These are phyloP conservation scores for Ustilago trichophora DNA, from an alignment of 1,284 basidiomycete genomes.

Conservation along the genomic window DNA sequence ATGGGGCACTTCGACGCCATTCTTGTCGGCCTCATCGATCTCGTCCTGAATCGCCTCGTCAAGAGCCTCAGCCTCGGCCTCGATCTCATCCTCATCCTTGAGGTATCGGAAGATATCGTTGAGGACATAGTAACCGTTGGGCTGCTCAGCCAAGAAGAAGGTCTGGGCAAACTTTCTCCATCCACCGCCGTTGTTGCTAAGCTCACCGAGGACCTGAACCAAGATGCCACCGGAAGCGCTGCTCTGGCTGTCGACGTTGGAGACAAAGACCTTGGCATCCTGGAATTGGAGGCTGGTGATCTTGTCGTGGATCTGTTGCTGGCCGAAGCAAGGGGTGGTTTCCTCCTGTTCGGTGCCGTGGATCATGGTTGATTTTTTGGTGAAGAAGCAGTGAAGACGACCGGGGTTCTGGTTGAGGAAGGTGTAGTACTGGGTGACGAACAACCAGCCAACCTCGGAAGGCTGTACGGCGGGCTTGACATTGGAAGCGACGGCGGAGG, in stretches of 20 bases:
- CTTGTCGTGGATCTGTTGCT: slow-evolving; percentile 97
- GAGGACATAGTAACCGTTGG: slow-evolving; percentile 98
- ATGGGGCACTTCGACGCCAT: slow-evolving; percentile 39
- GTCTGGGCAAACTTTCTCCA: slow-evolving; percentile 99
- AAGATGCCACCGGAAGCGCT: slow-evolving; percentile 95
- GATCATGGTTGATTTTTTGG: slow-evolving; percentile 88
- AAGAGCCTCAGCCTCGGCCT: slow-evolving; percentile 45
- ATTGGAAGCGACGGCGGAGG: slow-evolving; percentile 17
- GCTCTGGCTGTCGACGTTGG: slow-evolving; percentile 71
- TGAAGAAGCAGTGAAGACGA: slow-evolving; percentile 98
- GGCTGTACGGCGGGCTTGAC: slow-evolving; percentile 51
- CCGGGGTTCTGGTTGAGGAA: slow-evolving; percentile 97
- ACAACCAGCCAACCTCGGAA: slow-evolving; percentile 67
- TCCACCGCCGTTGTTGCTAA: slow-evolving; percentile 81
- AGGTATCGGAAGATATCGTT: slow-evolving; percentile 99
- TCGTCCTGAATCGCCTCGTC: slow-evolving; percentile 47
- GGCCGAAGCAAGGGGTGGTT: slow-evolving; percentile 83
- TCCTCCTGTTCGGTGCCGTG: slow-evolving; percentile 82
- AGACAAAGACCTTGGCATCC: slow-evolving; percentile 96
- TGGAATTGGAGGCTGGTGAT: slow-evolving; percentile 92
- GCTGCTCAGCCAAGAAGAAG: slow-evolving; percentile 99
- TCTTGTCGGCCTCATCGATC: slow-evolving; percentile 39
- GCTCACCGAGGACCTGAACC: slow-evolving; percentile 98
- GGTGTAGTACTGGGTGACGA: slow-evolving; percentile 72
- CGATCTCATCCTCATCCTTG: slow-evolving; percentile 88